Evolutionary conservation across 352 stramenopile species (phyloP).

Genomic region (Phytophthora aleatoria): DNA sequence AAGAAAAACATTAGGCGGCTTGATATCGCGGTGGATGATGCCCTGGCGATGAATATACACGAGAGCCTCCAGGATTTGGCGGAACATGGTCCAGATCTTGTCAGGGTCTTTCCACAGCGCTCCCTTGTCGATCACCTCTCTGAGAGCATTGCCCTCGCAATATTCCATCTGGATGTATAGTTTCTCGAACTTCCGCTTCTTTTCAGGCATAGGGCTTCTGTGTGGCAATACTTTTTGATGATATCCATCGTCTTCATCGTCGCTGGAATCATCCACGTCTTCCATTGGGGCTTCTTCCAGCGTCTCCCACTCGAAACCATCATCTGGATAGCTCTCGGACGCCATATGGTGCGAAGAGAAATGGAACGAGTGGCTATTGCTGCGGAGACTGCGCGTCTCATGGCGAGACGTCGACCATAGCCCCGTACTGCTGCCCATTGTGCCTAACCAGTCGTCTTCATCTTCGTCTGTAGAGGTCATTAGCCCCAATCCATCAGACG

Average conservation of each 20-base stretch:
- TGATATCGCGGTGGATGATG: constrained; percentile 94
- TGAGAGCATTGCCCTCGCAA: constrained; percentile 92
- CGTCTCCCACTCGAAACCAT: constrained; percentile 74
- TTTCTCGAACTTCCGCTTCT: constrained; percentile 67
- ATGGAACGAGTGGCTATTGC: constrained; percentile 45
- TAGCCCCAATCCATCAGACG: constrained; percentile 37
- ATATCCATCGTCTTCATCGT: constrained; percentile 31
- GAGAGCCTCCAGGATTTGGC: constrained; percentile 95
- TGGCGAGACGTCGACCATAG: constrained; percentile 75
- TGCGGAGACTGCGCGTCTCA: constrained; percentile 51
- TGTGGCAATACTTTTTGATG: constrained; percentile 20
- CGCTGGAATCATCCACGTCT: constrained; percentile 39
- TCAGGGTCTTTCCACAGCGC: constrained; percentile 79
- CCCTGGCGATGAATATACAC: constrained; percentile 94
- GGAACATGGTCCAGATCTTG: constrained; percentile 94
- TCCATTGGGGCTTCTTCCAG: constrained; percentile 61
- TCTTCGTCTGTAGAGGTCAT: constrained; percentile 60
- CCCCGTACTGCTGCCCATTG: constrained; percentile 63
- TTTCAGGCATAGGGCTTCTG: constrained; percentile 23
- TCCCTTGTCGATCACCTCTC: constrained; percentile 94
- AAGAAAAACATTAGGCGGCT: constrained; percentile 95
- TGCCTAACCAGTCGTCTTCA: constrained; percentile 83
- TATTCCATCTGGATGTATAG: constrained; percentile 97
- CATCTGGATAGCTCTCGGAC: constrained; percentile 49
- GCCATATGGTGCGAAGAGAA: constrained; percentile 39